Percentiles rank a stretch among this genome's conserved stretches.
phyloP scores from a whole-genome alignment of 2,329 filamentous ascomycete species.

The Colletotrichum noveboracense region DNA sequence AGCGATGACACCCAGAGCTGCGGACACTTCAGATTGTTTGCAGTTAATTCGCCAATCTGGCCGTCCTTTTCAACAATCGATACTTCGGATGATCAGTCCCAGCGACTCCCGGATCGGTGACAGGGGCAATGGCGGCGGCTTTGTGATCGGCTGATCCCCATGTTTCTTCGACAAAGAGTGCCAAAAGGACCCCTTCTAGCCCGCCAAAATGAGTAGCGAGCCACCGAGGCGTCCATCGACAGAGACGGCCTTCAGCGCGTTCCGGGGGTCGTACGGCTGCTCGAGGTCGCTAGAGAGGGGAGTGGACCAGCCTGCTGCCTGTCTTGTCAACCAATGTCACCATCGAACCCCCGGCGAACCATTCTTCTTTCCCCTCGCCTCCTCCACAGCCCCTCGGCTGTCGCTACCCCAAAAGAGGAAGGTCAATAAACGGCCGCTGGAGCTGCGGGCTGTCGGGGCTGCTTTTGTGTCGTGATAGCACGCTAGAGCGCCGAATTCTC shows the following conservation, averaged over 20 bases:
- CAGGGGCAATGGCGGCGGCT: background rate
- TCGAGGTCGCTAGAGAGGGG: background rate
- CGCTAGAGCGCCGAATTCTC: conserved; percentile 11
- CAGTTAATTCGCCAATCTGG: background rate
- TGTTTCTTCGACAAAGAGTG: background rate
- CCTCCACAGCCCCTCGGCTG: conserved; percentile 19
- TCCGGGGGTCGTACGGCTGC: background rate
- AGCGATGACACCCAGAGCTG: background rate
- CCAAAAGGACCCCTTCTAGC: background rate
- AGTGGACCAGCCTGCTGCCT: background rate
- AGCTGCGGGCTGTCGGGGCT: conserved; percentile 2
- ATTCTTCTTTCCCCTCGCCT: conserved; percentile 16
- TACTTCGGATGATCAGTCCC: background rate
- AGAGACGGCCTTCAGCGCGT: background rate
- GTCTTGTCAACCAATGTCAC: conserved; percentile 6
- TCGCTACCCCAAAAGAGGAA: conserved; percentile 23
- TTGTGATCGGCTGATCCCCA: background rate
- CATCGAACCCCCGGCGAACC: conserved; percentile 10
- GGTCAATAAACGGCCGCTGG: conserved; percentile 19
- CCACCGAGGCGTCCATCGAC: background rate
- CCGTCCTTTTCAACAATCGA: background rate
- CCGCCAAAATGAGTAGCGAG: background rate
- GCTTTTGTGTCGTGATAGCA: conserved; percentile 19
- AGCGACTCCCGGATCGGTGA: conserved; percentile 12
- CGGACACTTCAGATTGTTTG: conserved; percentile 5